Base-by-base conservation (phyloP, 352 stramenopile genomes). In the Phytophthora agathidicida region DNA sequence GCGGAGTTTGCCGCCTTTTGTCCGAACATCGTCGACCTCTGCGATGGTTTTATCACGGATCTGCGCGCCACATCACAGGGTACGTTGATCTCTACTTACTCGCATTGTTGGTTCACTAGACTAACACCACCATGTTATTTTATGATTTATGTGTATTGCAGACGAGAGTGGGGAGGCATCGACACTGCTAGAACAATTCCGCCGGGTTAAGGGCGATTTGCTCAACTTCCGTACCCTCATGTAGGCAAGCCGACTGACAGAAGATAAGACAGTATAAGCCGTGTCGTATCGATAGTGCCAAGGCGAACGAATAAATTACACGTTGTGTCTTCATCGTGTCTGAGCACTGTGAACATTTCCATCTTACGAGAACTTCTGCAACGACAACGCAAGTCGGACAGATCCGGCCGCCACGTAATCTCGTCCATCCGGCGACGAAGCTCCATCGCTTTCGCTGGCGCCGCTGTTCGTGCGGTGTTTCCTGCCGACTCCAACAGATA, bases 41-140 rank as follows among this genome's bases (percentile, higher is more conserved):
- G 80, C 43, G 83, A 90, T 64, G 83, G 89, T 37, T 80, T 92
- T 44, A 81, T 92, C 50, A 93, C 81, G 46, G 86, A 96, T 58
- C 67, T 96, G 36, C 73, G 86, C 52, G 84, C 83, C 31, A 80
- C 90, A 35, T 82, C 86, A 52, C 73, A 80, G 50, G 82, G 86
- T 95, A 75, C n/a, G 71, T 70, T 32, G 17, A 14, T 43, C n/a
- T 59, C 27, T 54, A 24, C 20, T 35, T 59, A 27, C 4, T 45
- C 14, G 33, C 24, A 6, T 46, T 19, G 11, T 45, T 57, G 10
- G 9, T 36, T 9, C 26, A 45, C 17, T 28, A 42, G 14, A 50
- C 52, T 65, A 11, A 71, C 28, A 20, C 38, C 33, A 24, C 10
- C 38, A 47, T 47, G 16, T 35, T 36, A 60, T 2, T 22, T 59